A percentile compares a stretch with the other conserved stretches of the same genome.
These are phyloP conservation scores for Lablab purpureus DNA, from an alignment of 306 rosid genomes.

Conservation along the genomic window DNA sequence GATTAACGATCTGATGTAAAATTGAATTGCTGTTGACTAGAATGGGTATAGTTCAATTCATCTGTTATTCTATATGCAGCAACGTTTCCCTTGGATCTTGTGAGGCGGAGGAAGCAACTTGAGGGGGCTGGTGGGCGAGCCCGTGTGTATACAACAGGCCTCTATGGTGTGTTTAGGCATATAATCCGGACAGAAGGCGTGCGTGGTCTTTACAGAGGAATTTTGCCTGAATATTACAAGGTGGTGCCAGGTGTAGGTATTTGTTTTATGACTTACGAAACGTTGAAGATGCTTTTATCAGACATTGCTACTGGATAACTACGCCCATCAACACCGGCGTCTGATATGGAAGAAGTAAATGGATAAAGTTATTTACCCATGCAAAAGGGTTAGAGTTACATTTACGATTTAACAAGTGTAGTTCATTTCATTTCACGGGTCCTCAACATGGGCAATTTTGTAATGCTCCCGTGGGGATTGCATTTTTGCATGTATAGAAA, in stretches of 20 bases:
- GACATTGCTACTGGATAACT: conserved; percentile 56
- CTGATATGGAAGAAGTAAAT: conserved; percentile 29
- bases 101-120: conserved; percentile 94
- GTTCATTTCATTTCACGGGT: conserved; percentile 49
- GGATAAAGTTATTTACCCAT: conserved; percentile 35
- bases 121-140: conserved; percentile 99
- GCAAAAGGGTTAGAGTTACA: conserved; percentile 37
- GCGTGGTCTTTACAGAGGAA: conserved; percentile 91
- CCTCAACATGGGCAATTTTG: conserved; percentile 56
- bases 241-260: conserved; percentile 99
- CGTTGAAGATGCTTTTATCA: conserved; percentile 77
- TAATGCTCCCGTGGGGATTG: conserved; percentile 50
- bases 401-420: conserved; percentile 40
- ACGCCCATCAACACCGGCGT: conserved; percentile 20
- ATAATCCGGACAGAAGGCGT: conserved; percentile 83
- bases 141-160: conserved; percentile 80
- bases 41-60: conserved; percentile 42
- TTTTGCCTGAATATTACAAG: conserved; percentile 95
- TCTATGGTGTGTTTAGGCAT: conserved; percentile 76
- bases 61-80: conserved; percentile 69
- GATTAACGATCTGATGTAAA: conserved; percentile 30
- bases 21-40: conserved; percentile 1
- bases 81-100: conserved; percentile 97
- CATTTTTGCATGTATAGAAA: conserved; percentile 65
- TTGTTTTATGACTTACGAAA: conserved; percentile 97